A percentile compares a stretch with the other conserved stretches of the same genome.
Conservation (phyloP, 2,329 filamentous ascomycete species). For the Xylaria digitata region DNA sequence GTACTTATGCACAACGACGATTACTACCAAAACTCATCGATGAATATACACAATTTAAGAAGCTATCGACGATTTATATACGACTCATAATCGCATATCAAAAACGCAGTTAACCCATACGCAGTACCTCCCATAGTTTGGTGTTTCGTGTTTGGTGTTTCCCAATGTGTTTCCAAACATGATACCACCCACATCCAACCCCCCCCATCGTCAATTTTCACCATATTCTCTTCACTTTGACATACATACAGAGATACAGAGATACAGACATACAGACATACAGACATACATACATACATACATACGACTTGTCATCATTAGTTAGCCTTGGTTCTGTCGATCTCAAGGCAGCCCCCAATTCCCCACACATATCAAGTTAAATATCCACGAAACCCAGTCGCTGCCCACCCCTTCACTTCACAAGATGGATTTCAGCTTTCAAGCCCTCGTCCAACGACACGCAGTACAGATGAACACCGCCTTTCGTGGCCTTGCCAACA, state of each 20-base stretch:
- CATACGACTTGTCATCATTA: slow-evolving; percentile 17
- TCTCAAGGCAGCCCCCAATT: slow-evolving; percentile 10
- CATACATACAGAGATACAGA: slow-evolving; percentile 6
- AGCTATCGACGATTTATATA: slow-evolving; percentile 7
- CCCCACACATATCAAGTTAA: slow-evolving; percentile 11
- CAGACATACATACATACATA: slow-evolving; percentile 8
- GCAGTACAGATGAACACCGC: slow-evolving; percentile 41
- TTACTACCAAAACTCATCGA: background rate
- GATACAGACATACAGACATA: too few species aligned
- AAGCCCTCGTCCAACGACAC: slow-evolving; percentile 36
- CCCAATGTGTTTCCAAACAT: slow-evolving; percentile 3
- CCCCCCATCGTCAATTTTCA: background rate
- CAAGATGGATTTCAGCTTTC: slow-evolving; percentile 39
- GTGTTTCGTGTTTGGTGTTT: background rate
- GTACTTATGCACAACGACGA: too few species aligned
- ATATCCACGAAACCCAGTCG: slow-evolving; percentile 19
- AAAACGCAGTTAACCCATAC: slow-evolving; percentile 3
- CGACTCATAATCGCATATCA: slow-evolving; percentile 21
- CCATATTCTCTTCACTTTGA: background rate
- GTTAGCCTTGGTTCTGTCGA: slow-evolving; percentile 15
- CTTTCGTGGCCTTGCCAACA: slow-evolving; percentile 40
- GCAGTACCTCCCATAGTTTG: background rate
- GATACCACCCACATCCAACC: background rate
- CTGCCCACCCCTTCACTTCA: background rate
- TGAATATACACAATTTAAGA: slow-evolving; percentile 18